Conservation (phyloP, 495 filamentous ascomycete genomes). For the Oidiodendron maius region DNA sequence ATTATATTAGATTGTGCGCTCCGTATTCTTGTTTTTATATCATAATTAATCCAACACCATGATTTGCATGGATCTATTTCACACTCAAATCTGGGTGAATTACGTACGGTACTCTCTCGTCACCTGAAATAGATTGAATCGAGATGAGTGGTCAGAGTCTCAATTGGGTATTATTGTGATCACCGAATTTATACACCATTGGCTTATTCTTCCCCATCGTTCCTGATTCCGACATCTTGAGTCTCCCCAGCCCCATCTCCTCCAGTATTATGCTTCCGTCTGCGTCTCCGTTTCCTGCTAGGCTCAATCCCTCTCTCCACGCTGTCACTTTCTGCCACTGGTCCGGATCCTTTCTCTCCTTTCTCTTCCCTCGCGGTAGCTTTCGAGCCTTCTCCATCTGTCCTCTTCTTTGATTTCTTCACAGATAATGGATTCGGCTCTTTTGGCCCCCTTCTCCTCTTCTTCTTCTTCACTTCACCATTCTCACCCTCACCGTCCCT, state of each 20-base stretch:
- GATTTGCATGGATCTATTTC: no score
- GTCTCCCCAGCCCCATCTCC: conserved; percentile 14
- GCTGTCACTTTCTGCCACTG: not conserved
- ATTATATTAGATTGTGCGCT: no score
- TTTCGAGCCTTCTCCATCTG: conserved; percentile 4
- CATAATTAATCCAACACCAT: no score
- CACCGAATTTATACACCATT: no score
- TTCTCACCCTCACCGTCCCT: conserved; percentile 20
- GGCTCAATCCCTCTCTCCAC: conserved; percentile 8
- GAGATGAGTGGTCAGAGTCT: no score
- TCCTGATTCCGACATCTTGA: conserved; percentile 6
- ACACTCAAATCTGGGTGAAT: no score
- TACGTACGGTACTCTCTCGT: no score
- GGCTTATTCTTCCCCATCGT: not conserved
- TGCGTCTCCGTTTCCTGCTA: conserved; percentile 34
- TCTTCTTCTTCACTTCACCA: conserved; percentile 49
- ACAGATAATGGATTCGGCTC: conserved; percentile 85
- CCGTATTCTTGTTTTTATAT: no score
- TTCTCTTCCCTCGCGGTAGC: conserved; percentile 13
- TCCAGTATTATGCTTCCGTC: conserved; percentile 35
- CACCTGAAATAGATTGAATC: no score
- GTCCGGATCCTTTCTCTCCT: conserved; percentile 6
- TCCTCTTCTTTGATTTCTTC: conserved; percentile 68
- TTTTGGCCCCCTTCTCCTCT: conserved; percentile 63
- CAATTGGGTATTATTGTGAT: no score